A percentile compares a stretch with the other conserved stretches of the same genome.
These are phyloP conservation scores for Xylogone sp. DNA, from an alignment of 2,329 filamentous ascomycete species.

Conservation along the genomic window DNA sequence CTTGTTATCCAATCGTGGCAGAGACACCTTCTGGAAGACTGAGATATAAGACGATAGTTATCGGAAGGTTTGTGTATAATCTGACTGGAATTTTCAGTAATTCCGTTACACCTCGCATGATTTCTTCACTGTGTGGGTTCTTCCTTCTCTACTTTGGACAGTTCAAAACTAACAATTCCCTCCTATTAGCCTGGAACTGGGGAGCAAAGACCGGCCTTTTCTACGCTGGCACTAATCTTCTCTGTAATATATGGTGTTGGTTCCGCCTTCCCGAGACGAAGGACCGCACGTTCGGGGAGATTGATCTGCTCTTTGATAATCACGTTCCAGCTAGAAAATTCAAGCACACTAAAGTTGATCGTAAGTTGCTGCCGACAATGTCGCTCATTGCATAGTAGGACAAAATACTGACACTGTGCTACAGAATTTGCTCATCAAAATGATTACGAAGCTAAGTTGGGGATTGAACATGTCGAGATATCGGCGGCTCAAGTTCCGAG, in stretches of 20 bases:
- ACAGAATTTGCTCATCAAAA: background rate
- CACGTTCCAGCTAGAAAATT: conserved; percentile 40
- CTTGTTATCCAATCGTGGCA: conserved; percentile 23
- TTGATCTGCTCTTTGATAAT: conserved; percentile 77
- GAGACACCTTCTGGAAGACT: conserved; percentile 20
- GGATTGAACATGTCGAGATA: too few relatives aligned
- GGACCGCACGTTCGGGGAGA: conserved; percentile 77
- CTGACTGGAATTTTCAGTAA: conserved; percentile 23
- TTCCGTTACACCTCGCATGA: conserved; percentile 23
- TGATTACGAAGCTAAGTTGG: background rate
- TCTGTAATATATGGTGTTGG: conserved; percentile 27
- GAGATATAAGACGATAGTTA: conserved; percentile 23
- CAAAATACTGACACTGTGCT: background rate
- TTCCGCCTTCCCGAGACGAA: conserved; percentile 69
- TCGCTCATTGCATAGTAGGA: conserved; percentile 26
- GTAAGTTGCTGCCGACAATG: conserved; percentile 23
- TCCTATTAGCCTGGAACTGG: conserved; percentile 24
- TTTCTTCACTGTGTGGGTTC: conserved; percentile 10
- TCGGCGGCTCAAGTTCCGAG: too few relatives aligned
- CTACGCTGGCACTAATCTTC: conserved; percentile 25
- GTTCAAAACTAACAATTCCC: background rate
- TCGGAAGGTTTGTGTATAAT: conserved; percentile 23
- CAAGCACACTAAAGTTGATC: conserved; percentile 9
- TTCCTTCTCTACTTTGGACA: background rate
- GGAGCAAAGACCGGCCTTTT: conserved; percentile 27